These are phyloP conservation scores for Didymella keratinophila DNA, from an alignment of 2,329 filamentous ascomycete genomes.

Conservation along the genomic window DNA sequence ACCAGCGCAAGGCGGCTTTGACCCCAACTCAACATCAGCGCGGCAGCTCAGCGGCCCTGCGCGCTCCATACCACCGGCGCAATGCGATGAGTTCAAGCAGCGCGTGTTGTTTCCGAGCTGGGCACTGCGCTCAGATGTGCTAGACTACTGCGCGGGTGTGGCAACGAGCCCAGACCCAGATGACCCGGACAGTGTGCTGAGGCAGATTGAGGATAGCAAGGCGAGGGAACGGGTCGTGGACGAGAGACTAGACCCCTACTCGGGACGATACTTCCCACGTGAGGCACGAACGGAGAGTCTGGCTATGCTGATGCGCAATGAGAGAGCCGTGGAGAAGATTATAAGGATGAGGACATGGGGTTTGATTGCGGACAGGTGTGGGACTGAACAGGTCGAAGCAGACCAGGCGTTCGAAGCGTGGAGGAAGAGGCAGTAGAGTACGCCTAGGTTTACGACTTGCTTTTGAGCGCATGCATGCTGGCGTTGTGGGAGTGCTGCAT, in stretches of 20 bases:
- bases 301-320: constrained; percentile 75
- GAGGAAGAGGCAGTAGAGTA: constrained; percentile 30
- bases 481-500: constrained; percentile 11
- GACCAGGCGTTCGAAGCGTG: constrained; percentile 48
- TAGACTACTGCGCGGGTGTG: constrained; percentile 88
- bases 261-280: constrained; percentile 77
- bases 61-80: constrained; percentile 63
- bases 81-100: constrained; percentile 78
- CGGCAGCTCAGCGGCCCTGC: constrained; percentile 63
- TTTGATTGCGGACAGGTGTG: constrained; percentile 78
- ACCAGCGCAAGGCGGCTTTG: constrained; percentile 75
- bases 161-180: constrained; percentile 87
- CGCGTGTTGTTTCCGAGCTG: constrained; percentile 86
- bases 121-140: constrained; percentile 80
- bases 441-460: too few species aligned
- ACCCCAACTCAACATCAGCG: constrained; percentile 77
- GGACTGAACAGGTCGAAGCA: constrained; percentile 58
- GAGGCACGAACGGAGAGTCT: constrained; percentile 84
- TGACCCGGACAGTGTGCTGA: constrained; percentile 76
- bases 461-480: constrained; percentile 4
- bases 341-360: constrained; percentile 84
- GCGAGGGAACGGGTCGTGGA: constrained; percentile 79
- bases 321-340: constrained; percentile 79
- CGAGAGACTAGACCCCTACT: constrained; percentile 92
- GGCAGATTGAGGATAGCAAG: constrained; percentile 73